phyloP scores from a whole-genome alignment of 2,329 filamentous ascomycete genomes.

The Cladophialophora immunda region DNA sequence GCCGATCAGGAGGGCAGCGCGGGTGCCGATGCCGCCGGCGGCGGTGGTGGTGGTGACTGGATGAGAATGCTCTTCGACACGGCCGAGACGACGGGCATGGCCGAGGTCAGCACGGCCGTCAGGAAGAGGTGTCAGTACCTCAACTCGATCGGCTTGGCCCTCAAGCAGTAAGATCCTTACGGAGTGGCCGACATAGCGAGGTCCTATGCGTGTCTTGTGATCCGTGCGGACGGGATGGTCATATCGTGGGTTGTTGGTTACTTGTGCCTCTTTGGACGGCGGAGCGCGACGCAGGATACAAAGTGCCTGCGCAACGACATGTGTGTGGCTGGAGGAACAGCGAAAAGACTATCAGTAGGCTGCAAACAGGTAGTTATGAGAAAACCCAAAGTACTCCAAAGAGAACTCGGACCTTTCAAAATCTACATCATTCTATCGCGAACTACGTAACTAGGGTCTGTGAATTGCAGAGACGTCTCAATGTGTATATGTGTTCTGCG shows the following conservation, averaged over 20 bases:
- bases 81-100: constrained; percentile 55
- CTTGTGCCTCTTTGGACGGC: too few species aligned
- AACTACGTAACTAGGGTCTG: background rate
- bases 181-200: too few species aligned
- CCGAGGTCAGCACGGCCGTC: constrained; percentile 52
- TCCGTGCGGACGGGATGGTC: too few species aligned
- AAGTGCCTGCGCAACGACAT: too few species aligned
- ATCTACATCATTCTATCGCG: background rate
- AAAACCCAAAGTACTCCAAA: background rate
- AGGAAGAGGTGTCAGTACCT: constrained; percentile 60
- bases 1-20: background rate
- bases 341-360: too few species aligned
- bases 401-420: background rate
- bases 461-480: background rate
- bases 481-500: background rate
- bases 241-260: too few species aligned
- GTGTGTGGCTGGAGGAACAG: too few species aligned
- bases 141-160: constrained; percentile 55
- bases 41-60: constrained; percentile 40
- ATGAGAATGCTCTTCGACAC: constrained; percentile 56
- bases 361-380: too few species aligned
- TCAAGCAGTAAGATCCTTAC: constrained; percentile 51
- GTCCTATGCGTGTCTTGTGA: too few species aligned
- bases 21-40: constrained; percentile 36
- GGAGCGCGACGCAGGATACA: too few species aligned